These are phyloP conservation scores for Mitragyna speciosa DNA, from an alignment of 257 asterid genomes.

Conservation along the genomic window DNA sequence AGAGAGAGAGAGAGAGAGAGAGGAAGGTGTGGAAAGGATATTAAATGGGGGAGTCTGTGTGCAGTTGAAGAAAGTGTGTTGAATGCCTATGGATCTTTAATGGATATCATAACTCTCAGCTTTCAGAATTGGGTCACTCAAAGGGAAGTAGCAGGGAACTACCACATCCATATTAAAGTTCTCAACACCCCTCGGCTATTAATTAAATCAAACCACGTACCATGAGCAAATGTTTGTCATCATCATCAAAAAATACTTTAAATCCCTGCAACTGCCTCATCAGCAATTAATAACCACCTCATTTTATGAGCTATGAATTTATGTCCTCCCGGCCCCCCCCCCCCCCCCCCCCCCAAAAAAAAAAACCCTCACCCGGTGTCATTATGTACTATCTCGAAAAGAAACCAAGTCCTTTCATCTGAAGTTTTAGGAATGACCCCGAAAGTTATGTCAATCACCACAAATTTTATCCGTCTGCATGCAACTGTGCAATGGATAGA, in stretches of 20 bases:
- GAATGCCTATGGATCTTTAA: conserved; percentile 40
- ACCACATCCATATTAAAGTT: conserved; percentile 19
- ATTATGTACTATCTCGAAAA: neutral
- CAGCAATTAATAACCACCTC: conserved; percentile 34
- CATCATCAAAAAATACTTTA: conserved; percentile 13
- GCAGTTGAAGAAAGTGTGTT: conserved; percentile 34
- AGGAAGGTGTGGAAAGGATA: conserved; percentile 14
- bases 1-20: conserved; percentile 7
- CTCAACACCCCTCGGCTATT: conserved; percentile 20
- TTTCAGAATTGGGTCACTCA: conserved; percentile 42
- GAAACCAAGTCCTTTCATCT: conserved; percentile 21
- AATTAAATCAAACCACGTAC: conserved; percentile 34
- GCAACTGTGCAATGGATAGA: conserved; percentile 4
- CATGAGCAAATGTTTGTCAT: conserved; percentile 22
- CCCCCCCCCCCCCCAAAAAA: no score
- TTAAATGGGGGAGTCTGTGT: conserved; percentile 39
- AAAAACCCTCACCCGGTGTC: neutral
- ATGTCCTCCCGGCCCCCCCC: neutral
- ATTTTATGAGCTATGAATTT: conserved; percentile 36
- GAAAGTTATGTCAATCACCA: conserved; percentile 1
- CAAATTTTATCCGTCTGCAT: neutral
- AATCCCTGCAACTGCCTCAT: conserved; percentile 29
- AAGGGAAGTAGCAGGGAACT: conserved; percentile 11
- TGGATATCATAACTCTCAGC: conserved; percentile 41
- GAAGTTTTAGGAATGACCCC: conserved; percentile 3